phyloP scores from a whole-genome alignment of 345 rosid genomes.

The Brassica incana region DNA sequence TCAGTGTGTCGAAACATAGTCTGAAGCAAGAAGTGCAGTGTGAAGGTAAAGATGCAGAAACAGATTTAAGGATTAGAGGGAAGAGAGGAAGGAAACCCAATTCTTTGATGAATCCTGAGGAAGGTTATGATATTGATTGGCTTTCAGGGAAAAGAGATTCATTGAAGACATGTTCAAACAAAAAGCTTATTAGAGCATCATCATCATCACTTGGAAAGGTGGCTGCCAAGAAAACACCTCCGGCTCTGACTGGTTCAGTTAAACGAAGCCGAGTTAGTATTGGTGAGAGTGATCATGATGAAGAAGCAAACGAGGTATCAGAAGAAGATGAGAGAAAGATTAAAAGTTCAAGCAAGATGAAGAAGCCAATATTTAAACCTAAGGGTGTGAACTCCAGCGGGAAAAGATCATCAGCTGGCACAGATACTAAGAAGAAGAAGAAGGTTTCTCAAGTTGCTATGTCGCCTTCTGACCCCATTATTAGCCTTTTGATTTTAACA shows the following conservation, averaged over 20 bases:
- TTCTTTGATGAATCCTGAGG: neutral
- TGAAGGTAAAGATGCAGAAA: neutral
- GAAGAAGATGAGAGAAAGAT: neutral
- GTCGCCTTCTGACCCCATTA: neutral
- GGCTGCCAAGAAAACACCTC: neutral
- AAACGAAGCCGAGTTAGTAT: neutral
- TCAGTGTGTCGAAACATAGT: neutral
- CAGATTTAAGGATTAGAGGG: neutral
- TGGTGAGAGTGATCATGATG: neutral
- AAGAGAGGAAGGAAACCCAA: slow-evolving; percentile 1
- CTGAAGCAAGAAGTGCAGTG: neutral
- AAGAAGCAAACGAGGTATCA: too few relatives aligned
- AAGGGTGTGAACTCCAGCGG: neutral
- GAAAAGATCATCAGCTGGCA: neutral
- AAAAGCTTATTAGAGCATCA: neutral
- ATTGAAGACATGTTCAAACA: neutral
- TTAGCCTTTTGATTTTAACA: neutral
- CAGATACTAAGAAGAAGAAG: neutral
- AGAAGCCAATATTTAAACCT: neutral
- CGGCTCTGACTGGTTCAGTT: neutral
- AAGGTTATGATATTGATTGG: neutral
- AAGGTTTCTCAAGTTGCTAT: neutral
- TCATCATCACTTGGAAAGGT: neutral
- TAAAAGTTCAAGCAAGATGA: neutral
- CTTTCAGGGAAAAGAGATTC: neutral